Conservation (phyloP, 768 basidiomycete species). For the Amanita polypyramis region DNA sequence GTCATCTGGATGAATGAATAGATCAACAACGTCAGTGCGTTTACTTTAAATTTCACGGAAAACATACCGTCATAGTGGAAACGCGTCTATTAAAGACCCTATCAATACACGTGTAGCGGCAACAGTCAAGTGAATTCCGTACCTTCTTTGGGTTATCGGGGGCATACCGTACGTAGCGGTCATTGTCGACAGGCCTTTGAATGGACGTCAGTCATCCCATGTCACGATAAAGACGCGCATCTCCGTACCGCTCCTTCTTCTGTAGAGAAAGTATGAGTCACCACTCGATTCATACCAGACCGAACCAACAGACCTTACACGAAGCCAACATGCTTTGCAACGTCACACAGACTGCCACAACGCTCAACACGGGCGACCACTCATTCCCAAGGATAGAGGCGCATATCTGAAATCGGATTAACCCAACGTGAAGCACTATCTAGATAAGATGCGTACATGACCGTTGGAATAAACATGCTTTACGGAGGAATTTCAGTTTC, state of each 20-base stretch:
- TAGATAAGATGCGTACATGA: conserved; percentile 39
- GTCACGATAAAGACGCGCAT: conserved; percentile 3
- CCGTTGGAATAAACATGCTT: conserved; percentile 86
- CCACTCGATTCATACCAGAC: not conserved
- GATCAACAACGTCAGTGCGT: no score
- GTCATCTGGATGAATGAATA: no score
- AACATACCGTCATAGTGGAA: no score
- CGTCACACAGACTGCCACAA: conserved; percentile 73
- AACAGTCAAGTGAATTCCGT: no score
- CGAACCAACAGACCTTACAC: conserved; percentile 55
- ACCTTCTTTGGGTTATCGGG: conserved; percentile 87
- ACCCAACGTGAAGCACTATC: not conserved
- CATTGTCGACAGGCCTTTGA: conserved; percentile 70
- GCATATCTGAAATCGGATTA: conserved; percentile 49
- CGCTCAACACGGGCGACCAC: conserved; percentile 85
- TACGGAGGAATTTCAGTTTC: not conserved
- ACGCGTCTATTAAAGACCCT: no score
- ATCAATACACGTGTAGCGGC: no score
- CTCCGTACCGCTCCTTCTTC: conserved; percentile 51
- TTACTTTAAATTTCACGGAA: no score
- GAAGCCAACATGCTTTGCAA: conserved; percentile 90
- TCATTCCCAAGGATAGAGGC: conserved; percentile 84
- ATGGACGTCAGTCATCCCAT: not conserved
- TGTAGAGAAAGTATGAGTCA: conserved; percentile 8
- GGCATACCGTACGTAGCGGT: conserved; percentile 67